These are phyloP conservation scores for Dioszegia hungarica DNA, from an alignment of 768 basidiomycete genomes.

Conservation along the genomic window DNA sequence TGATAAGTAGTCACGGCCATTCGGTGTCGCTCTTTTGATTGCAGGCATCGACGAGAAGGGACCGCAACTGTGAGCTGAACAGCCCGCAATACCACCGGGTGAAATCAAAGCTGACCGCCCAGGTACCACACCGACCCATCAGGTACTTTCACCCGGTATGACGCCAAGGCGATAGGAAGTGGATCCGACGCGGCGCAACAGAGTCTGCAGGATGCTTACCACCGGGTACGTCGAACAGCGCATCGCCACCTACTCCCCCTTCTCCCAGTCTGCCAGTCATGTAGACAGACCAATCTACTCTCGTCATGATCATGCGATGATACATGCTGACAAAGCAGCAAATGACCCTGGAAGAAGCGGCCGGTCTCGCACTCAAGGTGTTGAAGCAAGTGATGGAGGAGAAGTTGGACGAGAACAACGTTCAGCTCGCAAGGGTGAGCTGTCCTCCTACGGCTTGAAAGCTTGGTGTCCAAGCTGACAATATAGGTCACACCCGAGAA, in stretches of 20 bases:
- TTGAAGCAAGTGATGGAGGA: constrained; percentile 99
- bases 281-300: too few relatives aligned
- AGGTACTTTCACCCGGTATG: constrained; percentile 91
- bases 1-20: constrained; percentile 69
- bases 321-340: constrained; percentile 54
- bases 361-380: constrained; percentile 76
- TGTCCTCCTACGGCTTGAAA: background rate
- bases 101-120: background rate
- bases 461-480: background rate
- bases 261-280: too few relatives aligned
- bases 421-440: constrained; percentile 86
- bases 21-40: constrained; percentile 94
- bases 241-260: too few relatives aligned
- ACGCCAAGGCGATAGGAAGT: constrained; percentile 97
- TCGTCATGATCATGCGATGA: background rate
- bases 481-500: constrained; percentile 68
- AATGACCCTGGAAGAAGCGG: constrained; percentile 86
- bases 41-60: constrained; percentile 96
- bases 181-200: constrained; percentile 97
- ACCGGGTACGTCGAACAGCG: constrained; percentile 65
- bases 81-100: background rate
- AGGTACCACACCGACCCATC: constrained; percentile 99
- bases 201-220: constrained; percentile 94
- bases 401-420: constrained; percentile 97
- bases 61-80: constrained; percentile 73